Conservation (phyloP, 805 yeast species). For the Maudiozyma barnettii region DNA sequence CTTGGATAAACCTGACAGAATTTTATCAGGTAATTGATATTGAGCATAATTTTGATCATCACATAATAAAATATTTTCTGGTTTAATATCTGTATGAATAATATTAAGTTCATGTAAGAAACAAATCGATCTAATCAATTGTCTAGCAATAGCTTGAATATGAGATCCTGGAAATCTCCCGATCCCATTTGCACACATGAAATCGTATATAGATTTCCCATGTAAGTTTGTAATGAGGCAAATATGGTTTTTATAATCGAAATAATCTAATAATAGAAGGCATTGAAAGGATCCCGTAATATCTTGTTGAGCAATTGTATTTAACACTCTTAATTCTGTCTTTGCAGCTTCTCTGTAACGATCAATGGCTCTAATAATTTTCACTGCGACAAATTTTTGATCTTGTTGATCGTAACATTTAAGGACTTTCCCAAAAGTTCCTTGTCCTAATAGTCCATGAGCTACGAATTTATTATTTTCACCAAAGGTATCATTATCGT, state of each 20-base stretch:
- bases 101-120: constrained; percentile 82
- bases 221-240: constrained; percentile 86
- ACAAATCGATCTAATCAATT: constrained; percentile 73
- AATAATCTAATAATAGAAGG: constrained; percentile 77
- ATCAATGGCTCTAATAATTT: constrained; percentile 83
- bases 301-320: constrained; percentile 24
- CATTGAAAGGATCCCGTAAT: constrained; percentile 59
- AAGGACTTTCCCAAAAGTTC: constrained; percentile 97
- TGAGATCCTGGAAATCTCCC: constrained; percentile 92
- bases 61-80: constrained; percentile 74
- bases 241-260: constrained; percentile 88
- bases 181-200: constrained; percentile 72
- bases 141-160: constrained; percentile 80
- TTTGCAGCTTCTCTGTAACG: constrained; percentile 93
- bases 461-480: constrained; percentile 55
- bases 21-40: constrained; percentile 16
- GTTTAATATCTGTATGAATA: constrained; percentile 93
- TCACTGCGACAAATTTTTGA: constrained; percentile 65
- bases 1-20: constrained; percentile 16
- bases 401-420: constrained; percentile 60
- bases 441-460: constrained; percentile 72
- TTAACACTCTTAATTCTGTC: constrained; percentile 75
- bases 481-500: constrained; percentile 54
- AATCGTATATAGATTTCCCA: constrained; percentile 81
- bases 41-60: constrained; percentile 19